These are phyloP conservation scores for Mycena epipterygia DNA, from an alignment of 768 basidiomycete genomes.

Conservation along the genomic window DNA sequence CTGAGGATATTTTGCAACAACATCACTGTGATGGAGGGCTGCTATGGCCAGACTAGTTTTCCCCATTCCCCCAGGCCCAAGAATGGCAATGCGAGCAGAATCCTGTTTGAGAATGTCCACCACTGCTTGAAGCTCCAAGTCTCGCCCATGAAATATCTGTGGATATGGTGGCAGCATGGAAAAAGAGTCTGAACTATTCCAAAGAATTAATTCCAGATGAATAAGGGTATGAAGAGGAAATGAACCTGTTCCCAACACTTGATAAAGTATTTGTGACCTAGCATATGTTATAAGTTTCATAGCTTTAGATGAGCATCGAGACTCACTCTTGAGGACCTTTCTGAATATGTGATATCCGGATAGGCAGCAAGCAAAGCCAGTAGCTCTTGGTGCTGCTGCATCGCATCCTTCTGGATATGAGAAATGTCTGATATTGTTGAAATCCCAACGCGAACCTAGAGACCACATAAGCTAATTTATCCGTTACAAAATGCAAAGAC, in stretches of 20 bases:
- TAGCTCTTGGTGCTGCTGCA: not conserved
- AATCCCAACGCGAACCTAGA: too few species aligned
- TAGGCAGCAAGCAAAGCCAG: not conserved
- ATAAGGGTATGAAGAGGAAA: not conserved
- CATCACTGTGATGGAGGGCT: not conserved
- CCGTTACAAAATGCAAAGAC: not conserved
- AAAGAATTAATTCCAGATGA: not conserved
- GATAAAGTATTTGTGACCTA: not conserved
- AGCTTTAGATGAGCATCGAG: not conserved
- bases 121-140: not conserved
- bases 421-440: too few species aligned
- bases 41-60: constrained; percentile 7
- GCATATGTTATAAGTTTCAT: not conserved
- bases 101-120: not conserved
- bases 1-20: not conserved
- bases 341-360: not conserved
- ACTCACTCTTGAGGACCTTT: not conserved
- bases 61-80: constrained; percentile 10
- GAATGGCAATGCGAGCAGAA: not conserved
- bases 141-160: not conserved
- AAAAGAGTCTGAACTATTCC: not conserved
- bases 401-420: not conserved
- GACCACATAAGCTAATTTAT: not conserved
- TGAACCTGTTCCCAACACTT: not conserved
- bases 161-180: not conserved